Evolutionary conservation across 2,329 filamentous ascomycete genomes (phyloP).

Genomic region (Dendrostoma leiphaemia): DNA sequence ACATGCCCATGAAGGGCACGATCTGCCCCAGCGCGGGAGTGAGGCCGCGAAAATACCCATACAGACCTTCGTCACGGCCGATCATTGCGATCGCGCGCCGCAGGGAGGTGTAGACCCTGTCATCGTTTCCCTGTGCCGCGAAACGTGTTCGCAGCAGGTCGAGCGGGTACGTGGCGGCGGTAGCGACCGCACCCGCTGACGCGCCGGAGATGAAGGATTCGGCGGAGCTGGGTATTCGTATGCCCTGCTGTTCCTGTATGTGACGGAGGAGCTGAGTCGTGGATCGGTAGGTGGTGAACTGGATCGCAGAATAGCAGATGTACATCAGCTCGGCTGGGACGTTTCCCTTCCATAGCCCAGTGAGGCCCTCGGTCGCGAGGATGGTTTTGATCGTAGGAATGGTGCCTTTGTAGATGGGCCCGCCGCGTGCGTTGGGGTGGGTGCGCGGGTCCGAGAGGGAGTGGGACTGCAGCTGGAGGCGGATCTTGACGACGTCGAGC

Average conservation of each 20-base stretch:
- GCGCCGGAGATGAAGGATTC: conserved; percentile 85
- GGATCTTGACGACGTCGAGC: conserved; percentile 97
- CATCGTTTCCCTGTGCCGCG: conserved; percentile 78
- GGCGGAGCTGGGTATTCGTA: conserved; percentile 56
- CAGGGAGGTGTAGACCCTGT: conserved; percentile 76
- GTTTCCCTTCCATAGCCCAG: conserved; percentile 95
- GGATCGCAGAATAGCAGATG: conserved; percentile 81
- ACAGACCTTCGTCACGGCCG: conserved; percentile 66
- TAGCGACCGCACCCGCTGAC: conserved; percentile 76
- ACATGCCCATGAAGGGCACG: conserved; percentile 94
- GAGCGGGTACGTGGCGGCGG: conserved; percentile 83
- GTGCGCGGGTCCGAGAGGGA: conserved; percentile 73
- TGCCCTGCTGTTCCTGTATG: conserved; percentile 28
- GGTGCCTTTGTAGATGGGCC: conserved; percentile 70
- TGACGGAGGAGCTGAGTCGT: conserved; percentile 65
- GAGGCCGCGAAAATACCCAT: conserved; percentile 86
- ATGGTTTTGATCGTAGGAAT: conserved; percentile 75
- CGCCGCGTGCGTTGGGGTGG: conserved; percentile 45
- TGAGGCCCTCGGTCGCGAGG: conserved; percentile 75
- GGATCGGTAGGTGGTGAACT: conserved; percentile 86
- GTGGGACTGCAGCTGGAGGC: conserved; percentile 88
- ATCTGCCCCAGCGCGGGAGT: conserved; percentile 82
- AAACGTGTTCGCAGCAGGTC: conserved; percentile 93
- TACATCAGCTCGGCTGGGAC: conserved; percentile 94
- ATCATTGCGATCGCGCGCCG: conserved; percentile 70